Base-by-base conservation (phyloP, 176 grass and related monocot species). In the Avena atlantica region DNA sequence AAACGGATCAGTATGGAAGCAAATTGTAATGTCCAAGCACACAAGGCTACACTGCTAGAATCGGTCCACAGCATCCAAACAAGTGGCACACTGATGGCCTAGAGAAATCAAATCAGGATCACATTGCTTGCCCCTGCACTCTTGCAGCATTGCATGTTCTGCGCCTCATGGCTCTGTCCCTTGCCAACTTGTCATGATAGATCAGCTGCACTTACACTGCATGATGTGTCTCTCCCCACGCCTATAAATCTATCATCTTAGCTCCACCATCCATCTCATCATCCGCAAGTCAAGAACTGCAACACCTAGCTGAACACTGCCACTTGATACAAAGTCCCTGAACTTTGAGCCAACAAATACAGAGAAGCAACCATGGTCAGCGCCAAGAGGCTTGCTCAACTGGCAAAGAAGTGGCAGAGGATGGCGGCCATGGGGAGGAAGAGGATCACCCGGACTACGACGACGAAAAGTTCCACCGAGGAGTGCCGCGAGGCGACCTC, bases 321-420 rank as follows among this genome's bases (percentile, higher is more conserved):
- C 64, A 67, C 64, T 5, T 34, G 0, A 24, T 8, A 24, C 23
- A 24, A 23, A 78, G 16, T 29, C 64, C 7, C 5, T 67, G 64
- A 67, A 34, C 27, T 67, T 67, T 67, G 64, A 67, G 70, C 45
- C 34, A 76, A 86, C n/a, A 25, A 51, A 74, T 11, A 24, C 47
- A 21, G 21, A 74, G 21, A 74, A 74, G 2, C 4, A 4, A 25
- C 34, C 70, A 92, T 94, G 90, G 13, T 88, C 13, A 76, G 59
- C 34, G 2, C 70, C 29, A 89, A 82, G 70, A 89, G 50, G 3
- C 85, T 94, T 6, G 15, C 79, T 11, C 83, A 85, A 29, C 50
- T 87, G 12, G 68, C 44, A 59, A 89, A 80, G 76, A 95, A 85
- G 86, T 92, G 88, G 90, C 88, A 81, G 76, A 89, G 58, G 78